Conservation (phyloP, 1,139 yeast genomes). For the Suhomyces atakaporum region DNA sequence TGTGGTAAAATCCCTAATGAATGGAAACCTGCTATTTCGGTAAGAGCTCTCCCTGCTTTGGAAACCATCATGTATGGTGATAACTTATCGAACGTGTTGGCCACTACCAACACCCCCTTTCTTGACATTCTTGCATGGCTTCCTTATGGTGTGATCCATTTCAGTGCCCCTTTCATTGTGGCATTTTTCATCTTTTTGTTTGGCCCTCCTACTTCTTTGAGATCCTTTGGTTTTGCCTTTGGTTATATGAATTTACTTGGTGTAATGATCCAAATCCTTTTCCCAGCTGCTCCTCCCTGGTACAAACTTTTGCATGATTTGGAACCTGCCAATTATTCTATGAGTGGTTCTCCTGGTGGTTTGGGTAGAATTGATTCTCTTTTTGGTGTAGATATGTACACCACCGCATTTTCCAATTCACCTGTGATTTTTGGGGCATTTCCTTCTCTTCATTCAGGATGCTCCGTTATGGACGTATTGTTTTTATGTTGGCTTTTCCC, state of each 20-base stretch:
- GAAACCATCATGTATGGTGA: constrained; percentile 95
- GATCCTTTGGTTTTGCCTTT: constrained; percentile 90
- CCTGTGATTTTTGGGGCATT: constrained; percentile 98
- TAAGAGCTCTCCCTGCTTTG: constrained; percentile 87
- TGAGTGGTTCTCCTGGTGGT: constrained; percentile 97
- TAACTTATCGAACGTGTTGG: constrained; percentile 82
- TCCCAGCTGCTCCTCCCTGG: constrained; percentile 99
- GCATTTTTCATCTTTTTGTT: constrained; percentile 78
- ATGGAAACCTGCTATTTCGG: constrained; percentile 88
- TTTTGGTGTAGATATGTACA: constrained; percentile 80
- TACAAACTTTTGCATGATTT: constrained; percentile 84
- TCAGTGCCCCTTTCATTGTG: constrained; percentile 84
- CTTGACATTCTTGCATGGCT: constrained; percentile 91
- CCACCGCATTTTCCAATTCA: constrained; percentile 82
- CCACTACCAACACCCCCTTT: constrained; percentile 65
- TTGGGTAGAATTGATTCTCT: constrained; percentile 82
- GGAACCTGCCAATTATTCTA: constrained; percentile 85
- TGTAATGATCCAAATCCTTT: constrained; percentile 73
- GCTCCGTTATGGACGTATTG: constrained; percentile 90
- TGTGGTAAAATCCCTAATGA: constrained; percentile 74
- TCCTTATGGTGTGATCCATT: constrained; percentile 92
- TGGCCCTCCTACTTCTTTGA: constrained; percentile 89
- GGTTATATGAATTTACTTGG: constrained; percentile 96
- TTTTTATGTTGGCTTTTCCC: constrained; percentile 86
- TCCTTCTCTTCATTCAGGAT: constrained; percentile 93